Conservation (phyloP, 495 filamentous ascomycete genomes). For the Penicillium ucsense region DNA sequence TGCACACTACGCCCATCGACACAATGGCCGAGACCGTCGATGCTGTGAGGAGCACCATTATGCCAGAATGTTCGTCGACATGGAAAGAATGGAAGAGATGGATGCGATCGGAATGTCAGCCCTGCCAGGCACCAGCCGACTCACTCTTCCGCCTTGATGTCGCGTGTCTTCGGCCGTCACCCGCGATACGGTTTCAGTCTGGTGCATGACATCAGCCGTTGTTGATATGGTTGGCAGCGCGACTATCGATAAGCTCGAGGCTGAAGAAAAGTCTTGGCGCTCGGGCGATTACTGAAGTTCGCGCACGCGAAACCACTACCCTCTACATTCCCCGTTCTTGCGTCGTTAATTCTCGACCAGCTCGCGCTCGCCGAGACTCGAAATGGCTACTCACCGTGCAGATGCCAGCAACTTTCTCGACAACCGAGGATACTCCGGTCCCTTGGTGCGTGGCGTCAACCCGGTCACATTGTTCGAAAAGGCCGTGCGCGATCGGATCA, state of each 20-base stretch:
- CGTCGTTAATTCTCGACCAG: too few relatives aligned
- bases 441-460: constrained; percentile 68
- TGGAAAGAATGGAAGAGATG: constrained; percentile 3
- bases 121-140: constrained; percentile 2
- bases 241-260: constrained; percentile 34
- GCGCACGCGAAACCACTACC: not conserved
- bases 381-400: constrained; percentile 49
- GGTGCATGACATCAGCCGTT: constrained; percentile 22
- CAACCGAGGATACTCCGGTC: constrained; percentile 64
- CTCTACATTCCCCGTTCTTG: too few relatives aligned
- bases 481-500: constrained; percentile 86
- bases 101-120: constrained; percentile 11
- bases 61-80: constrained; percentile 8
- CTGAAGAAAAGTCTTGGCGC: constrained; percentile 13
- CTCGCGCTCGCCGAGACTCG: not conserved
- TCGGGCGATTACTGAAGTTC: constrained; percentile 4
- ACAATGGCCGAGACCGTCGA: constrained; percentile 37
- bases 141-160: not conserved
- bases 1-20: constrained; percentile 38
- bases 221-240: constrained; percentile 31
- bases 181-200: not conserved
- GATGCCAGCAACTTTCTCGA: constrained; percentile 70
- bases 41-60: constrained; percentile 38
- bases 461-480: constrained; percentile 86
- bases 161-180: constrained; percentile 2